Percentiles rank a stretch among this genome's conserved stretches.
phyloP scores from a whole-genome alignment of 768 basidiomycete species.

The Leccinum disarticulatum region DNA sequence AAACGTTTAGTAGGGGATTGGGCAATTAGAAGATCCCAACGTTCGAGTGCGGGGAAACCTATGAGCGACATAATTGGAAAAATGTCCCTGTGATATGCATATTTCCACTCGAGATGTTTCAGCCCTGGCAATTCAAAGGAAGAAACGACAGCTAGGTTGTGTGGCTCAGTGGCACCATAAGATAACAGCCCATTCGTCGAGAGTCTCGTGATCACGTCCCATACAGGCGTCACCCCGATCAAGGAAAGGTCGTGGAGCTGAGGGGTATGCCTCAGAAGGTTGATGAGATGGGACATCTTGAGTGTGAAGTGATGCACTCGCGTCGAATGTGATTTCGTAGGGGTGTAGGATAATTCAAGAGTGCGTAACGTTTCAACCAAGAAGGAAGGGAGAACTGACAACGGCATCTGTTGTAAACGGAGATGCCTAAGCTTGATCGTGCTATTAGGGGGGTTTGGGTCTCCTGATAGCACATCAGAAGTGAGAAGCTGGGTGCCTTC shows the following conservation, averaged over 20 bases:
- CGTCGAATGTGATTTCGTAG: slow-evolving; percentile 21
- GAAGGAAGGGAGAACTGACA: slow-evolving; percentile 36
- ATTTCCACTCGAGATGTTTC: slow-evolving; percentile 49
- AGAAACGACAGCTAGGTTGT: slow-evolving; percentile 6
- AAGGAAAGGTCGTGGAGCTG: slow-evolving; percentile 45
- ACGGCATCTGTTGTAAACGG: slow-evolving; percentile 43
- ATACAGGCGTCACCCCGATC: slow-evolving; percentile 41
- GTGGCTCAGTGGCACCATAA: slow-evolving; percentile 8
- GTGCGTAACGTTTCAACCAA: slow-evolving; percentile 40
- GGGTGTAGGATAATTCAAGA: slow-evolving; percentile 44
- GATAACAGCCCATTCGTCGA: slow-evolving; percentile 13
- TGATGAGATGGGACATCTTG: slow-evolving; percentile 41
- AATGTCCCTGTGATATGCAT: slow-evolving; percentile 42
- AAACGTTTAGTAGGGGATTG: slow-evolving; percentile 30
- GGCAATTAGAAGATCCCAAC: slow-evolving; percentile 45
- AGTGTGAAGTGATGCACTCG: slow-evolving; percentile 34
- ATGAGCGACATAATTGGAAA: slow-evolving; percentile 45
- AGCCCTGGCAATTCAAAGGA: slow-evolving; percentile 39
- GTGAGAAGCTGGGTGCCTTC: slow-evolving; percentile 26
- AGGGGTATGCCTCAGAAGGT: slow-evolving; percentile 38
- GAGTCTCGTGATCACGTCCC: slow-evolving; percentile 29
- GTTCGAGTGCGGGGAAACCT: slow-evolving; percentile 40
- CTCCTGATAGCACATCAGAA: slow-evolving; percentile 17
- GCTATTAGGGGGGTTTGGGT: slow-evolving; percentile 3
- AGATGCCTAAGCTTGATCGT: slow-evolving; percentile 32